Evolutionary conservation across 2,329 filamentous ascomycete species (phyloP).

Genomic region (Fusarium albidum): DNA sequence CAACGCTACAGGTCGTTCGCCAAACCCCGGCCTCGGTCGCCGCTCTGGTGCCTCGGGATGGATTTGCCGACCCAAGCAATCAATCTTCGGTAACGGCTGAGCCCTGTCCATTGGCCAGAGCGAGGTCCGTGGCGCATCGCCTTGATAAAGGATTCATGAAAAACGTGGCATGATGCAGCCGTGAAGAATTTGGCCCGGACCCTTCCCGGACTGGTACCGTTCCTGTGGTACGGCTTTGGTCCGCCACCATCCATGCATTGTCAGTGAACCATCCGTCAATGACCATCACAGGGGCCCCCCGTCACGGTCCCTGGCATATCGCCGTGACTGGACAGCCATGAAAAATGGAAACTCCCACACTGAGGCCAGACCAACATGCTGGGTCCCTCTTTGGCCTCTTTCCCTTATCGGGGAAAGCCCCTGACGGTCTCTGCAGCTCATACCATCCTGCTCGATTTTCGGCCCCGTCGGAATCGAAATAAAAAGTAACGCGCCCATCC

Average conservation of each 20-base stretch:
- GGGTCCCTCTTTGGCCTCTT: not conserved
- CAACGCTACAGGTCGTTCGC: no score
- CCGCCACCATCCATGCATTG: constrained; percentile 1
- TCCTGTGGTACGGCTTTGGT: constrained; percentile 1
- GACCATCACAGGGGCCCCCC: no score
- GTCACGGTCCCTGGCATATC: no score
- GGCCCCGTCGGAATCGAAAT: constrained; percentile 16
- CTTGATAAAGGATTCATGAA: not conserved
- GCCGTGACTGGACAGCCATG: not conserved
- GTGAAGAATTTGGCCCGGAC: not conserved
- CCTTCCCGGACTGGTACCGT: not conserved
- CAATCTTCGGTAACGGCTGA: no score
- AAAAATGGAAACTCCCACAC: not conserved
- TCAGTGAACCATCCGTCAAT: no score
- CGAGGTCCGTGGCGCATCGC: not conserved
- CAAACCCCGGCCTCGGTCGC: not conserved
- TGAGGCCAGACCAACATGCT: constrained; percentile 7
- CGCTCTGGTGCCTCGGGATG: not conserved
- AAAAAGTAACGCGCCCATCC: constrained; percentile 26
- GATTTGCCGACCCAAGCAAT: not conserved
- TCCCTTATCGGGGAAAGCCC: constrained; percentile 16
- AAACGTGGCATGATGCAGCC: constrained; percentile 8
- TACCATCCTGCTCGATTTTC: no score
- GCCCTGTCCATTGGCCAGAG: constrained; percentile 3
- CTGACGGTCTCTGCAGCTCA: constrained; percentile 14